Evolutionary conservation across 495 filamentous ascomycete genomes (phyloP), one percentile per base, ranked within the genome.

Genomic region (Daldinia bambusicola): DNA sequence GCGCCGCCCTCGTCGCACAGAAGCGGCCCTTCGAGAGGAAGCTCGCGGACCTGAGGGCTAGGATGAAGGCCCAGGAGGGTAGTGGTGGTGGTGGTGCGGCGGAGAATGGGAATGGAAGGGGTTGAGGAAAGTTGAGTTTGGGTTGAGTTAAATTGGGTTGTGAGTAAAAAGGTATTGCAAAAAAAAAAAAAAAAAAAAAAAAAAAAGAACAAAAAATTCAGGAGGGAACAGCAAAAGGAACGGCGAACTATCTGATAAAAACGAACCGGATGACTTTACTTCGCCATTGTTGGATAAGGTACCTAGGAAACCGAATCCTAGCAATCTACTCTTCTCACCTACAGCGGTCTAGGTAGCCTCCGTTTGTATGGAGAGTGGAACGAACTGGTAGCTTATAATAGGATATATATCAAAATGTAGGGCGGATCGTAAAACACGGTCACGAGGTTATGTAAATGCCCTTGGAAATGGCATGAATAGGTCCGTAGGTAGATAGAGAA

Each of bases 21-120:
- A 76, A 70, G 57, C 37, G 13, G 0, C 77, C 80, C 36, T 66
- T 84, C 0, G 78, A 84, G 65, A 31, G 37, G 13, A 84, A 84
- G 75, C 63, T 83, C 1, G 74, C 32, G 2, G 71, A 75, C 22
- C 34, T 84, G 52, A 64, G 77, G 16, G 76, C 67, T 48, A 68
- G 81, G 58, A 77, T 80, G 20, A 37, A 37, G 34, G 61, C 69
- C 48, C 68, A 71, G 32, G 32, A 56, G 2, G 16, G 20, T 40
- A 13, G 2, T n/a, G 32, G n/a, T 37, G 14, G 9, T 43, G 26
- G 30, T 5, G 37, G 16, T 30, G 43, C 6, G 40, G 31, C 0
- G 13, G 40, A 18, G 50, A 9, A 30, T 18, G 16, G 32, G 13
- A 36, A 4, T 22, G n/a, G n/a, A n/a, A n/a, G n/a, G n/a, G n/a